These are phyloP conservation scores for Vitis hybrid DNA, from an alignment of 177 flowering plant species.

Conservation along the genomic window DNA sequence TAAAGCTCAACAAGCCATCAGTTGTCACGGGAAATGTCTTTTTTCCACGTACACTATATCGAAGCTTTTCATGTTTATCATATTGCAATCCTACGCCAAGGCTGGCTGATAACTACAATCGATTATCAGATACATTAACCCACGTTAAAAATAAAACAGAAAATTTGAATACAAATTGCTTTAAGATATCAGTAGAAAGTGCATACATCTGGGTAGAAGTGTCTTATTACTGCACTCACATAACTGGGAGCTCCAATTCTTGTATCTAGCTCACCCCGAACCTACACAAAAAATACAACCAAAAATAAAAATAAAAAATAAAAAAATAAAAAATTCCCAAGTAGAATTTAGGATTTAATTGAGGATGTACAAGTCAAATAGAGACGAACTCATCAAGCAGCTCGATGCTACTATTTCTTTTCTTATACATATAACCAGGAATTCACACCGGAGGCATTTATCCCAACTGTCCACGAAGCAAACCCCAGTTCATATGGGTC, in stretches of 20 bases:
- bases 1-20: slow-evolving; percentile 45
- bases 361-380: too few species aligned
- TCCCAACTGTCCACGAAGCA: too few species aligned
- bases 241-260: slow-evolving; percentile 45
- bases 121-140: not conserved
- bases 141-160: not conserved
- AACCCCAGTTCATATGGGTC: too few species aligned
- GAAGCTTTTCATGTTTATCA: slow-evolving; percentile 45
- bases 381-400: too few species aligned
- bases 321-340: not conserved
- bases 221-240: slow-evolving; percentile 47
- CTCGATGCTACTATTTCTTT: too few species aligned
- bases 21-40: slow-evolving; percentile 58
- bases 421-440: too few species aligned
- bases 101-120: slow-evolving; percentile 49
- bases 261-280: slow-evolving; percentile 85
- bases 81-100: slow-evolving; percentile 68
- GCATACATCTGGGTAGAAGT: slow-evolving; percentile 60
- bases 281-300: slow-evolving; percentile 31
- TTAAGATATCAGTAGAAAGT: not conserved
- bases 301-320: not conserved
- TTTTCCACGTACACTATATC: slow-evolving; percentile 58
- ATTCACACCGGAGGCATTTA: too few species aligned
- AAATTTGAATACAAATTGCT: not conserved
- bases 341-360: too few species aligned